Percentiles rank a stretch among this genome's conserved stretches.
phyloP scores from a whole-genome alignment of 2,329 filamentous ascomycete genomes.

The Arthrobotrys iridis region DNA sequence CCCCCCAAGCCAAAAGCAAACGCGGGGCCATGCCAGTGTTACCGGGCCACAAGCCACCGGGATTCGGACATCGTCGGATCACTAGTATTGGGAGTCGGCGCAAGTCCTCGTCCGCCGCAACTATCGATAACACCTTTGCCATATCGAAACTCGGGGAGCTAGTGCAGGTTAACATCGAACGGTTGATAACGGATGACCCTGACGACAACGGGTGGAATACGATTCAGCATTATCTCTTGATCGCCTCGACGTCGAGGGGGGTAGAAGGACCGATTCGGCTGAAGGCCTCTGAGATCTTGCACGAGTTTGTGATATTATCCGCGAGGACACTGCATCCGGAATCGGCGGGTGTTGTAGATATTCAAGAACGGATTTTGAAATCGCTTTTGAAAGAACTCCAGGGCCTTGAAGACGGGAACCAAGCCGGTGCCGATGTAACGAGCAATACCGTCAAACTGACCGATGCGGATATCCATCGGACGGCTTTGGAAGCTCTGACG shows the following conservation, averaged over 20 bases:
- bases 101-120: conserved; percentile 50
- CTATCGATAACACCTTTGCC: conserved; percentile 71
- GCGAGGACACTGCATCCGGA: conserved; percentile 61
- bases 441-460: conserved; percentile 60
- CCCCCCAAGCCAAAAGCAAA: conserved; percentile 54
- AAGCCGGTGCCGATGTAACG: conserved; percentile 67
- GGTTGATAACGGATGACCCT: conserved; percentile 75
- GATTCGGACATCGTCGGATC: conserved; percentile 60
- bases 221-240: conserved; percentile 69
- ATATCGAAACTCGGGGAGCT: conserved; percentile 78
- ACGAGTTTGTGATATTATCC: conserved; percentile 64
- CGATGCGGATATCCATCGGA: conserved; percentile 81
- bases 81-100: conserved; percentile 33
- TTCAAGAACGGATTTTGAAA: conserved; percentile 62
- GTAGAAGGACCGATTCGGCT: conserved; percentile 64
- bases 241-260: conserved; percentile 62
- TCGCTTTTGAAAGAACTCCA: conserved; percentile 62
- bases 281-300: conserved; percentile 66
- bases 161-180: conserved; percentile 76
- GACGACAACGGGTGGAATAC: conserved; percentile 79
- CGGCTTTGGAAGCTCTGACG: conserved; percentile 81
- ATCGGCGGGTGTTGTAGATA: conserved; percentile 60
- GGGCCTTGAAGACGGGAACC: conserved; percentile 71
- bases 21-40: conserved; percentile 59
- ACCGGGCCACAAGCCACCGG: conserved; percentile 66